phyloP scores from a whole-genome alignment of 331 rosid genomes.

The Saraca asoca region DNA sequence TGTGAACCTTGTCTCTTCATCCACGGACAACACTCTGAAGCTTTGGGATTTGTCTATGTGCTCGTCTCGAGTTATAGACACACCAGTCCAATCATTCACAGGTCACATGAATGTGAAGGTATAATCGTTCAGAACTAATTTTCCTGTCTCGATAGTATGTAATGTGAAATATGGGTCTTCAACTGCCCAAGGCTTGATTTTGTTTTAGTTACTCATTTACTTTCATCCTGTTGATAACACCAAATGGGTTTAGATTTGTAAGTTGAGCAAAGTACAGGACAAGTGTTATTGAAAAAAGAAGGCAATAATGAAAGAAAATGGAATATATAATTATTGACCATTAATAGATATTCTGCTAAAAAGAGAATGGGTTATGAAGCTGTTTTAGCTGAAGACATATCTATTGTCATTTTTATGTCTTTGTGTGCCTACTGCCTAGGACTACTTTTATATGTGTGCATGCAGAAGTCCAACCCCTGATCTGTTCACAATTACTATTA shows the following conservation, averaged over 20 bases:
- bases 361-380: too few relatives aligned
- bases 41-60: slow-evolving; percentile 94
- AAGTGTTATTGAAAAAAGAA: background rate
- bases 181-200: slow-evolving; percentile 13
- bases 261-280: background rate
- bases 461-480: too few relatives aligned
- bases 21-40: slow-evolving; percentile 90
- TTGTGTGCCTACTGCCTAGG: background rate
- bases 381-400: background rate
- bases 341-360: background rate
- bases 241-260: background rate
- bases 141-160: background rate
- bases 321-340: slow-evolving; percentile 6
- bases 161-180: slow-evolving; percentile 6
- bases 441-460: too few relatives aligned
- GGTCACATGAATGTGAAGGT: slow-evolving; percentile 97
- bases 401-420: background rate
- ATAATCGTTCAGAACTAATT: slow-evolving; percentile 30
- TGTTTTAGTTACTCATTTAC: background rate
- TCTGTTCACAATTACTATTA: too few relatives aligned
- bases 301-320: background rate
- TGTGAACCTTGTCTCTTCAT: slow-evolving; percentile 72
- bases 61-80: slow-evolving; percentile 73
- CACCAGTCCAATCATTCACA: slow-evolving; percentile 76
- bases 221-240: background rate